Base-by-base conservation (phyloP, 441 rosid genomes). In the Pelargonium fulgidum region DNA sequence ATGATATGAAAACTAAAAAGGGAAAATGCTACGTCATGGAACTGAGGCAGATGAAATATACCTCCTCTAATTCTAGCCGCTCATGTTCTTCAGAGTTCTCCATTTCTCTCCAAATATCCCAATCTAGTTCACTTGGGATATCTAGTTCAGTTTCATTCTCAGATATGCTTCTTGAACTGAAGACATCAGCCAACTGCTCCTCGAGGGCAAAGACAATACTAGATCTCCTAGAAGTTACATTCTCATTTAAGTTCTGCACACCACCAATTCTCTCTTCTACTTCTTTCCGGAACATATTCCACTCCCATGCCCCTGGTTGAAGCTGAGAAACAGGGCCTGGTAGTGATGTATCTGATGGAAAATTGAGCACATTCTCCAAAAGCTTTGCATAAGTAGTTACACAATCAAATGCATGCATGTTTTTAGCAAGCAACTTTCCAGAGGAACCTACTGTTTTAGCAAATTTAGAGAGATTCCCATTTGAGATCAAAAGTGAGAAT, bases 61-160 rank as follows among this genome's bases (percentile, higher is more conserved):
- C 99, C 98, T 95, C 93, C 79, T 85, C 95, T 72, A 75, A 73
- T 86, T 88, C 98, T 62, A 88, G 81, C 68, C 83, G 87, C 80
- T 95, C 96, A 72, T 83, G 80, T 76, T 95, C 97, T 81, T 88
- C 94, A 26, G 76, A 64, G 70, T 80, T 78, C 70, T 92, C 94
- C 63, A 89, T 83, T 73, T 87, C 92, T 16, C 63, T 78, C 75
- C 85, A 81, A 69, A 85, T 76, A 74, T 80, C 88, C 94, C 93
- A 89, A 74, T 92, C 99, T 73, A 65, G 69, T 78, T 82, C 81
- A 71, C 86, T 87, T 66, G 83, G 93, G 69, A 78, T 5, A 86
- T 88, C 96, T 69, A 79, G 77, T 69, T 74, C 67, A 59, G 80
- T 80, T 72, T 75, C 84, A 78, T 86, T 87, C 71, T 77, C 86